Evolutionary conservation across 768 basidiomycete species (phyloP).

Genomic region (Russula foetens): DNA sequence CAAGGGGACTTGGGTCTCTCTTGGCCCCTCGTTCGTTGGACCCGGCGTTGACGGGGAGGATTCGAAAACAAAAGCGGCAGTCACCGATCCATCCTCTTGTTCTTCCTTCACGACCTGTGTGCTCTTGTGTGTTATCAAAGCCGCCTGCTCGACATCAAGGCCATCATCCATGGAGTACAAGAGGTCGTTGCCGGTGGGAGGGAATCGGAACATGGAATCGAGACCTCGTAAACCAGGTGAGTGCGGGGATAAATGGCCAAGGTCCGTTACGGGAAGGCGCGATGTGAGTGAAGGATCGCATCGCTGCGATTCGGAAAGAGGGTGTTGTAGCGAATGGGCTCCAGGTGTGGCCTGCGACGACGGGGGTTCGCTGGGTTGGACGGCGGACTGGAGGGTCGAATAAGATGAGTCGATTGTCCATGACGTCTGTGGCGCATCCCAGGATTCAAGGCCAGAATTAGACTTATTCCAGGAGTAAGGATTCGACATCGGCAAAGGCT

Average conservation of each 20-base stretch:
- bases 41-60: slow-evolving; percentile 15
- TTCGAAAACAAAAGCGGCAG: slow-evolving; percentile 18
- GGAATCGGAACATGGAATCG: slow-evolving; percentile 13
- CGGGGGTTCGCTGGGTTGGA: slow-evolving; percentile 8
- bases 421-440: slow-evolving; percentile 15
- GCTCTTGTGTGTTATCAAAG: slow-evolving; percentile 6
- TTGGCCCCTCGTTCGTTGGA: slow-evolving; percentile 4
- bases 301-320: slow-evolving; percentile 14
- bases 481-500: slow-evolving; percentile 12
- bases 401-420: slow-evolving; percentile 19
- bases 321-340: slow-evolving; percentile 8
- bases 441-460: slow-evolving; percentile 6
- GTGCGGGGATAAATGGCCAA: slow-evolving; percentile 8
- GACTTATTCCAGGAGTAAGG: slow-evolving; percentile 18
- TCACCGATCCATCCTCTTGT: slow-evolving; percentile 14
- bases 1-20: slow-evolving; percentile 43
- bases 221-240: slow-evolving; percentile 13
- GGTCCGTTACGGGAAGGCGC: slow-evolving; percentile 8
- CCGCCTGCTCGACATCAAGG: slow-evolving; percentile 10
- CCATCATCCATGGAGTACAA: slow-evolving; percentile 15
- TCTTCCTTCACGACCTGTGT: slow-evolving; percentile 15
- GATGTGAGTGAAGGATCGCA: slow-evolving; percentile 14
- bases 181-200: slow-evolving; percentile 6
- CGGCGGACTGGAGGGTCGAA: slow-evolving; percentile 17
- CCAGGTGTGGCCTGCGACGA: slow-evolving; percentile 6